phyloP scores from a whole-genome alignment of 805 yeast genomes.

The Blastobotrys parvus region DNA sequence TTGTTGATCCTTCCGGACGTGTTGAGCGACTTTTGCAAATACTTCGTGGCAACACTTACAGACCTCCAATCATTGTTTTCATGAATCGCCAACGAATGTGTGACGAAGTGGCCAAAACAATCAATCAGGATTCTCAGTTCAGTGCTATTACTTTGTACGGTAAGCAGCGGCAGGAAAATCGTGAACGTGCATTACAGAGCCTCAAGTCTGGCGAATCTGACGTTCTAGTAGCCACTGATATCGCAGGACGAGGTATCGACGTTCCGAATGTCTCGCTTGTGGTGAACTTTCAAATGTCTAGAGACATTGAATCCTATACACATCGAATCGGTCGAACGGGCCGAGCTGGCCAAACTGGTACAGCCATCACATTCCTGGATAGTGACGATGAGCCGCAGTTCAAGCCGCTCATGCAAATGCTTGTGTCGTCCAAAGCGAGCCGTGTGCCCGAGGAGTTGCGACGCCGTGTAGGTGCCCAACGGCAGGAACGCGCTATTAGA shows the following conservation, averaged over 20 bases:
- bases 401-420: slow-evolving; percentile 41
- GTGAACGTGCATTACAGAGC: slow-evolving; percentile 66
- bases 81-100: slow-evolving; percentile 70
- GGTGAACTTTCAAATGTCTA: slow-evolving; percentile 77
- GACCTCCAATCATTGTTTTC: slow-evolving; percentile 67
- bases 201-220: slow-evolving; percentile 49
- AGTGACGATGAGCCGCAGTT: slow-evolving; percentile 51
- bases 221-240: slow-evolving; percentile 82
- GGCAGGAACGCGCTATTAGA: too few species aligned
- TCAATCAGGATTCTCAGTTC: slow-evolving; percentile 38
- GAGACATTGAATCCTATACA: slow-evolving; percentile 69
- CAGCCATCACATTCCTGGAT: slow-evolving; percentile 64
- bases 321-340: slow-evolving; percentile 97
- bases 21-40: slow-evolving; percentile 36
- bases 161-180: slow-evolving; percentile 70
- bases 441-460: slow-evolving; percentile 35
- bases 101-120: slow-evolving; percentile 50
- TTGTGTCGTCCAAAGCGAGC: slow-evolving; percentile 34
- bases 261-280: slow-evolving; percentile 81
- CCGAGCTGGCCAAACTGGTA: slow-evolving; percentile 79
- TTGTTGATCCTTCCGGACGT: slow-evolving; percentile 41
- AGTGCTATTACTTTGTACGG: slow-evolving; percentile 69
- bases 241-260: slow-evolving; percentile 94
- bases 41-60: slow-evolving; percentile 26
- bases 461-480: too few species aligned